phyloP scores from a whole-genome alignment of 352 stramenopile genomes.

The Phytophthora hybrid region DNA sequence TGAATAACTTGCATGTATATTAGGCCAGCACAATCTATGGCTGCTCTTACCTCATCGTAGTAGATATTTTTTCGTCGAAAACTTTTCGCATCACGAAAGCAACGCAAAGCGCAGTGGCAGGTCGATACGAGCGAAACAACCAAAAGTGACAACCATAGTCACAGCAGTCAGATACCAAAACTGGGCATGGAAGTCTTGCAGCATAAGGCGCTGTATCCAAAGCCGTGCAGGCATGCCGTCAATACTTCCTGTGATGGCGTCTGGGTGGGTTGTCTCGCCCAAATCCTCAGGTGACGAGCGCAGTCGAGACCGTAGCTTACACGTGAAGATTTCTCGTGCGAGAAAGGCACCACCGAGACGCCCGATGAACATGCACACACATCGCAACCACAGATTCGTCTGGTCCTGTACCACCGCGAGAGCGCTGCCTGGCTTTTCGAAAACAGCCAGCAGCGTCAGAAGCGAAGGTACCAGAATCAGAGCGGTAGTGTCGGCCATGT shows the following conservation, averaged over 20 bases:
- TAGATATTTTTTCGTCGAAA: constrained; percentile 19
- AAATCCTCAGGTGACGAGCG: constrained; percentile 45
- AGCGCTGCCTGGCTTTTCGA: constrained; percentile 75
- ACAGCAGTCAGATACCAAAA: constrained; percentile 90
- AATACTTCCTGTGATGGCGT: constrained; percentile 48
- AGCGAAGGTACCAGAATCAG: constrained; percentile 87
- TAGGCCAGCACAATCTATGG: constrained; percentile 28
- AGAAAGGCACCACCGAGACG: constrained; percentile 78
- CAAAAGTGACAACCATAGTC: constrained; percentile 86
- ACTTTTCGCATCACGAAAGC: constrained; percentile 41
- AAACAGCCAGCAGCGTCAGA: constrained; percentile 75
- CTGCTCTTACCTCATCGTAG: constrained; percentile 22
- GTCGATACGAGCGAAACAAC: constrained; percentile 84
- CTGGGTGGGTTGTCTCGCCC: constrained; percentile 12
- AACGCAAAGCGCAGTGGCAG: constrained; percentile 79
- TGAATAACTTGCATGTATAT: constrained; percentile 40
- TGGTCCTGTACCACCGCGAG: constrained; percentile 73
- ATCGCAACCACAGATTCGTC: constrained; percentile 85
- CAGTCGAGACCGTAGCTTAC: constrained; percentile 75
- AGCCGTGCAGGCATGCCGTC: constrained; percentile 75
- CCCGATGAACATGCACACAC: constrained; percentile 85
- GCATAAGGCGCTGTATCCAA: constrained; percentile 89
- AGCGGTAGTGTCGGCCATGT: constrained; percentile 89
- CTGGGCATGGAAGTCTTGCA: constrained; percentile 86
- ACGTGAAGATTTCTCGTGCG: constrained; percentile 87